Percentiles rank a stretch among this genome's conserved stretches.
Evolutionary conservation across 441 rosid species (phyloP).

Genomic region (Populus tomentosa): DNA sequence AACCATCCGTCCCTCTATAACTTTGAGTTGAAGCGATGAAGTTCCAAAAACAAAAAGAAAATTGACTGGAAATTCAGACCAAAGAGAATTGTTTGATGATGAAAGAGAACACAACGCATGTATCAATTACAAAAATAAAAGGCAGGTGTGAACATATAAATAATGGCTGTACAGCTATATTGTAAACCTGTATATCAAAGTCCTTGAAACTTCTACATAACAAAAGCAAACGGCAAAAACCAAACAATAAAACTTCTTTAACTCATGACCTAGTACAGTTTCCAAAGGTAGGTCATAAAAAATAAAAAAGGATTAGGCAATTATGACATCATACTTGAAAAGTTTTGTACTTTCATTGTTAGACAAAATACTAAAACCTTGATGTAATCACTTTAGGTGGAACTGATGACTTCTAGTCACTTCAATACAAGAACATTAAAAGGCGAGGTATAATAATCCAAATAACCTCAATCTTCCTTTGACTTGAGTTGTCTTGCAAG

Average conservation of each 20-base stretch:
- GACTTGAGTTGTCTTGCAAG: conserved; percentile 66
- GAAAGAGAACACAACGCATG: background rate
- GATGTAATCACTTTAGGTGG: background rate
- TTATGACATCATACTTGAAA: background rate
- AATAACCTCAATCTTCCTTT: conserved; percentile 42
- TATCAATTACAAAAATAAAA: background rate
- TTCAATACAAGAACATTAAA: conserved; percentile 3
- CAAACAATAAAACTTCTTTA: background rate
- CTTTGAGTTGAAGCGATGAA: background rate
- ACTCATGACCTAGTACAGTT: background rate
- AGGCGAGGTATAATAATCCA: conserved; percentile 6
- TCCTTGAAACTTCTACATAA: background rate
- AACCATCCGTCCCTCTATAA: background rate
- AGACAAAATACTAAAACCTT: conserved; percentile 6
- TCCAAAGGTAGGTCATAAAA: background rate
- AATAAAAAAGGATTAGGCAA: background rate
- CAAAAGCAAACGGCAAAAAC: background rate
- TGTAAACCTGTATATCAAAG: background rate
- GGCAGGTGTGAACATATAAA: too few relatives aligned
- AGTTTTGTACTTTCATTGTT: background rate
- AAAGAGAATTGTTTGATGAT: background rate
- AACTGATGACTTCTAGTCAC: background rate
- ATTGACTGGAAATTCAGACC: background rate
- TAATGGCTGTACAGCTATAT: background rate
- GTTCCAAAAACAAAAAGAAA: background rate